These are phyloP conservation scores for Lantana camara DNA, from an alignment of 257 asterid genomes.

Conservation along the genomic window DNA sequence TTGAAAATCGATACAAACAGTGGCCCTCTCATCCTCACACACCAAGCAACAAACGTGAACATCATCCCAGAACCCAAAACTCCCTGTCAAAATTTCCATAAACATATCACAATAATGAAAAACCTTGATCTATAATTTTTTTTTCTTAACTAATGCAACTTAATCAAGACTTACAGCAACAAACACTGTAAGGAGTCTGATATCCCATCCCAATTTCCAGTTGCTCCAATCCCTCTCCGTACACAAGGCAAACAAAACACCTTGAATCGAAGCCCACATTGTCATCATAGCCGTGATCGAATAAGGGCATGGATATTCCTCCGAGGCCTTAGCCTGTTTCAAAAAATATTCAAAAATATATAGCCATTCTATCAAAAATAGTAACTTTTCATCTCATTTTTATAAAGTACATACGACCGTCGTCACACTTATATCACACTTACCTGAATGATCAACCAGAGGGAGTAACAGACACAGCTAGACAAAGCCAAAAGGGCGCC, in stretches of 20 bases:
- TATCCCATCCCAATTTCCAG: conserved; percentile 63
- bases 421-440: no score
- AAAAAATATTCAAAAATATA: neutral
- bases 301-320: conserved; percentile 62
- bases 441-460: conserved; percentile 77
- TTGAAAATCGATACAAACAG: conserved; percentile 54
- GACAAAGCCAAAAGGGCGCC: conserved; percentile 55
- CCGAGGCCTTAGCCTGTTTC: conserved; percentile 48
- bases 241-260: conserved; percentile 41
- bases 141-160: no score
- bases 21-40: conserved; percentile 57
- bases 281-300: conserved; percentile 60
- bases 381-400: no score
- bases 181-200: conserved; percentile 48
- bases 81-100: conserved; percentile 44
- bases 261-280: conserved; percentile 46
- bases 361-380: no score
- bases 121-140: no score
- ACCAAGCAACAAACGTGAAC: conserved; percentile 52
- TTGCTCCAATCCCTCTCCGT: conserved; percentile 52
- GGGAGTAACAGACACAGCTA: conserved; percentile 50
- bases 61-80: conserved; percentile 49
- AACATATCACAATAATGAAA: no score
- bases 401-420: no score
- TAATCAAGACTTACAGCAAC: conserved; percentile 40